Base-by-base conservation (phyloP, 2,329 filamentous ascomycete species). In the Cladosporium sp. region DNA sequence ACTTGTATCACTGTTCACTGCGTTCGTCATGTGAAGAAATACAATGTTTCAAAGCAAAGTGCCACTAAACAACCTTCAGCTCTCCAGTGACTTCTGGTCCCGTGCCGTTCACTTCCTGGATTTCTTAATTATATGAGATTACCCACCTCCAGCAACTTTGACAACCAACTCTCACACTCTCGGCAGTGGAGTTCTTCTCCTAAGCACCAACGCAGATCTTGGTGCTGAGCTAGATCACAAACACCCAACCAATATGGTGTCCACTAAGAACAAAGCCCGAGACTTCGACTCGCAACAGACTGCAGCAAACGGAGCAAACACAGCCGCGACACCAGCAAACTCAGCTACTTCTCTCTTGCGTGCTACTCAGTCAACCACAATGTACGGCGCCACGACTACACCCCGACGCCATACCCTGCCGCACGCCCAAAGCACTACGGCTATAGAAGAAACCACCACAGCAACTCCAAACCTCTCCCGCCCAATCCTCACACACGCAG, bases 321-420 rank as follows among this genome's bases (percentile, higher is more conserved):
- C 2, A 44, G 38, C 38, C 21, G 18, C 11, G 1, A 28, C 28
- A 8, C 18, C 54, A 38, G 30, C 5, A 24, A 28, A 44, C 57
- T 5, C 36, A 6, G 28, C 36, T 7, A 12, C 36, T n/a, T 59
- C 36, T 24, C 14, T 59, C 14, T 6, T 41, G 1, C 15, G 10
- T 24, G 18, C 15, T 12, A 38, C 8, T 21, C 4, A 14, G 3
- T 32, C 47, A n/a, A 21, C 34, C 21, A n/a, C 26, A 49, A 44
- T 32, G n/a, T 49, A 64, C 36, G 34, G 34, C 47, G 47, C 61
- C n/a, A 64, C 44, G 38, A 32, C 36, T 3, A n/a, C 51, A 4
- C 15, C 24, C 2, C 11, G 1, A 3, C 61, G 61, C 8, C 61
- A 38, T 34, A 1, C 2, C 2, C 14, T 64, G 4, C 28, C 36